Evolutionary conservation across 371 early-diverging fungal species (phyloP), one percentile per base, ranked within the genome.

Genomic region (Mucor sp.): DNA sequence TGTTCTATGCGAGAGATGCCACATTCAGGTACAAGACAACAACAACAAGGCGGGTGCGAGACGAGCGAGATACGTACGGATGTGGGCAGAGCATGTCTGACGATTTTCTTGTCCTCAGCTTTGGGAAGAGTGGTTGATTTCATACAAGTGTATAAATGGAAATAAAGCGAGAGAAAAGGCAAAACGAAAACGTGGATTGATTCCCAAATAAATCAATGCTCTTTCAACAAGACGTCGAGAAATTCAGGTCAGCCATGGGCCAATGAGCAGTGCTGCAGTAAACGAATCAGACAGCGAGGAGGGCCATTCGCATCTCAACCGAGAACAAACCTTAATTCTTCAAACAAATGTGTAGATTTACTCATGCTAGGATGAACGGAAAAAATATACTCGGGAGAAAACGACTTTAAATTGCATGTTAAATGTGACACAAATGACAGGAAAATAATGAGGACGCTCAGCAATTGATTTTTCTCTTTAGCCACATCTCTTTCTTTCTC

Each of bases 1-100:
- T 91, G 87, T 93, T 89, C 90, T 91, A 83, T 48, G 61, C 9
- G 7, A 60, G 6, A 35, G 15, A 44, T n/a, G n/a, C 5, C 55
- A 50, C 23, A 48, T 66, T 50, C 48, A 56, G 56, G 27, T 53
- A 63, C 39, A 39, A 19, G 44, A 19, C 3, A n/a, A n/a, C 30
- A 30, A 30, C 2, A 30, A 30, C 30, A n/a, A 2, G 15, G 0
- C 11, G 15, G 6, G 17, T 37, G 6, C 12, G 23, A 30, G 35
- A 11, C 6, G n/a, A 17, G 15, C 6, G 5, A 43, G 15, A 15
- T 17, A 43, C 73, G 53, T 72, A 81, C 79, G 19, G 79, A 73
- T 33, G 77, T 71, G 19, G 76, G 70, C 2, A 80, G 43, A 14
- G 81, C 81, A 58, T 70, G 72, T 37, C 78, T 68, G 28, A 80